Conservation (phyloP, 2,329 filamentous ascomycete species). For the Fusarium duplospermum region DNA sequence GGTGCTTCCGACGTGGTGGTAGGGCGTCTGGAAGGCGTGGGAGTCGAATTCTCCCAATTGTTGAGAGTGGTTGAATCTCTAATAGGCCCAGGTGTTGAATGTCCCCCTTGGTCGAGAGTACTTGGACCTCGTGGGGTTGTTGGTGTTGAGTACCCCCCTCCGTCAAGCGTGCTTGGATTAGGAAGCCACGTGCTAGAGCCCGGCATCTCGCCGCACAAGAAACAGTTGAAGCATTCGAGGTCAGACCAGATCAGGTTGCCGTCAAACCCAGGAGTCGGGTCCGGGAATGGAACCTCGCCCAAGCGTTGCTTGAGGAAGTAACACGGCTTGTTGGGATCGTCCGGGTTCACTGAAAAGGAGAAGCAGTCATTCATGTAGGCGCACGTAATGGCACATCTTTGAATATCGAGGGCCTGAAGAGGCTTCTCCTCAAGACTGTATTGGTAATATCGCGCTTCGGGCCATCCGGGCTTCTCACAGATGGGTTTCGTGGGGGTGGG, state of each 20-base stretch:
- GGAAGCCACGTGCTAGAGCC: background rate
- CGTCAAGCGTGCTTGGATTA: background rate
- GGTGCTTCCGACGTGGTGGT: background rate
- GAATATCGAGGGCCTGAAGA: background rate
- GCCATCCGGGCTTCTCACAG: background rate
- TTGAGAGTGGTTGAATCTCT: background rate
- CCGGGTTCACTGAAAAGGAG: background rate
- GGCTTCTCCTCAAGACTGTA: background rate
- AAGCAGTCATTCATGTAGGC: background rate
- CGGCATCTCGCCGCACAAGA: background rate
- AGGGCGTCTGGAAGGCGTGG: background rate
- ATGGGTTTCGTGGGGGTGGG: background rate
- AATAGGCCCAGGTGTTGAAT: background rate
- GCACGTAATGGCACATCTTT: background rate
- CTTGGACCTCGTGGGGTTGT: background rate
- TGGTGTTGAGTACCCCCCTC: background rate
- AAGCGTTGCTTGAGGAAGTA: background rate
- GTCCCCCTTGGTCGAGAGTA: background rate
- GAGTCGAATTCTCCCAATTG: background rate
- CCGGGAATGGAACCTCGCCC: background rate
- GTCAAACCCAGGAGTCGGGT: background rate
- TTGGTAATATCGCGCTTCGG: background rate
- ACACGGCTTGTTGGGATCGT: background rate
- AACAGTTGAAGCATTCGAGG: background rate
- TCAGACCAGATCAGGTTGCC: background rate